phyloP scores from a whole-genome alignment of 495 filamentous ascomycete genomes.

The Penicillium egyptiacum region DNA sequence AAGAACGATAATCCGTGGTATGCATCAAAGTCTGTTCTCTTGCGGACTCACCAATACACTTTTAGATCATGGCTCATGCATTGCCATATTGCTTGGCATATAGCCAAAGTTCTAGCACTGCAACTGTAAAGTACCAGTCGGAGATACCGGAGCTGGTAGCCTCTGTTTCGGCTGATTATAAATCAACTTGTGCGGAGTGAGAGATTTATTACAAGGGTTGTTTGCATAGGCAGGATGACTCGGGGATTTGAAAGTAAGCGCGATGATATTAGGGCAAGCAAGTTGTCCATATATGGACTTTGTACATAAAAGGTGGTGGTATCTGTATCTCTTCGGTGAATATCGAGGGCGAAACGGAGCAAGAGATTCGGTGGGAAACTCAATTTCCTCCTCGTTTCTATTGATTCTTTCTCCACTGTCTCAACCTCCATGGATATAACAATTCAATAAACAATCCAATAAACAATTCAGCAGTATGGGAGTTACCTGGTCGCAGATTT shows the following conservation, averaged over 20 bases:
- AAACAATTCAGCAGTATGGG: neutral
- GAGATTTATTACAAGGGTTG: neutral
- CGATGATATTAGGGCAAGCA: neutral
- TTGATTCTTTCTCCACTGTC: neutral
- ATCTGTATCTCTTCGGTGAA: neutral
- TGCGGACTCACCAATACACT: neutral
- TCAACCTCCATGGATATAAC: neutral
- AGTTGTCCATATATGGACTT: neutral
- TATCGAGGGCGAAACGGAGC: neutral
- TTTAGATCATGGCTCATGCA: slow-evolving; percentile 46
- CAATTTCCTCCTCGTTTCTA: neutral
- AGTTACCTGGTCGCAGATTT: slow-evolving; percentile 27
- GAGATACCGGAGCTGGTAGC: neutral
- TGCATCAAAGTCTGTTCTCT: neutral
- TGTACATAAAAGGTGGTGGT: neutral
- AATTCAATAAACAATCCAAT: too few relatives aligned
- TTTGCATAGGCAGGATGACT: neutral
- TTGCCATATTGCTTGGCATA: slow-evolving; percentile 49
- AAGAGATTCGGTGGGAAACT: neutral
- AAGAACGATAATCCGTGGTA: slow-evolving; percentile 41
- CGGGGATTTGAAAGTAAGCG: neutral
- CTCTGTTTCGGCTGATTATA: neutral
- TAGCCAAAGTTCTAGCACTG: slow-evolving; percentile 36
- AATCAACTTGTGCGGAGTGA: neutral
- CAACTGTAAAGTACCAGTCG: slow-evolving; percentile 34